Percentiles rank a stretch among this genome's conserved stretches.
These are phyloP conservation scores for Pythium coloratum DNA, from an alignment of 352 stramenopile species.

Conservation along the genomic window DNA sequence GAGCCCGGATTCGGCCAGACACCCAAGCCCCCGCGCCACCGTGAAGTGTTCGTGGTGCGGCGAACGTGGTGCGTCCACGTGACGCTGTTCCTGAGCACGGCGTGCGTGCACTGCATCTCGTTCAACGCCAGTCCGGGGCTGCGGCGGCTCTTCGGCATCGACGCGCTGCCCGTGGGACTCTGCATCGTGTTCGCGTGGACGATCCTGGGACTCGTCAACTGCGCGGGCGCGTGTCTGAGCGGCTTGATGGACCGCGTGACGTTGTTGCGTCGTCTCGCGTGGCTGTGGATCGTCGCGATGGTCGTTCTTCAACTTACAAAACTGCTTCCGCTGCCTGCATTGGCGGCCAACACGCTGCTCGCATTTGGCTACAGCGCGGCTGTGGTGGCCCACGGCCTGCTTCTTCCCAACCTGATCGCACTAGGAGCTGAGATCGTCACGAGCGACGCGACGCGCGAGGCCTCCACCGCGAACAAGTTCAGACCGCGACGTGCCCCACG, in stretches of 20 bases:
- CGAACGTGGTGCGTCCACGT: constrained; percentile 30
- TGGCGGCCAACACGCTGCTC: constrained; percentile 38
- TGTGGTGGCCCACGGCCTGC: constrained; percentile 46
- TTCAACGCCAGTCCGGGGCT: constrained; percentile 65
- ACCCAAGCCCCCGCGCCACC: constrained; percentile 10
- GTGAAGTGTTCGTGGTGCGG: constrained; percentile 12
- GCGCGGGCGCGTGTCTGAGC: constrained; percentile 51
- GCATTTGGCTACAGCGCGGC: constrained; percentile 38
- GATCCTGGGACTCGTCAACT: constrained; percentile 51
- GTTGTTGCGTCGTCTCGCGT: constrained; percentile 39
- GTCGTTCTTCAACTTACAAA: constrained; percentile 45
- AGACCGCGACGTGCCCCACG: background rate
- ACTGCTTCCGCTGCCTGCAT: constrained; percentile 25
- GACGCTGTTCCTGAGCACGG: constrained; percentile 56
- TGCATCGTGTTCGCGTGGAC: constrained; percentile 58
- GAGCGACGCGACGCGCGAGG: constrained; percentile 11
- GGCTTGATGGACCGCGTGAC: constrained; percentile 45
- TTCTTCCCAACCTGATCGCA: constrained; percentile 55
- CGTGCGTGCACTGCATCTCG: constrained; percentile 58
- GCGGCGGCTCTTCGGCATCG: constrained; percentile 44
- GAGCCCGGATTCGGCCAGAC: constrained; percentile 8
- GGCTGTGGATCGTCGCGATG: constrained; percentile 51
- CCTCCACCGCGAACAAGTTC: background rate
- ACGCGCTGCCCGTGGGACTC: constrained; percentile 52
- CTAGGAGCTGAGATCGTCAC: constrained; percentile 36